Evolutionary conservation across 331 rosid genomes (phyloP).

Genomic region (Acacia concinna): DNA sequence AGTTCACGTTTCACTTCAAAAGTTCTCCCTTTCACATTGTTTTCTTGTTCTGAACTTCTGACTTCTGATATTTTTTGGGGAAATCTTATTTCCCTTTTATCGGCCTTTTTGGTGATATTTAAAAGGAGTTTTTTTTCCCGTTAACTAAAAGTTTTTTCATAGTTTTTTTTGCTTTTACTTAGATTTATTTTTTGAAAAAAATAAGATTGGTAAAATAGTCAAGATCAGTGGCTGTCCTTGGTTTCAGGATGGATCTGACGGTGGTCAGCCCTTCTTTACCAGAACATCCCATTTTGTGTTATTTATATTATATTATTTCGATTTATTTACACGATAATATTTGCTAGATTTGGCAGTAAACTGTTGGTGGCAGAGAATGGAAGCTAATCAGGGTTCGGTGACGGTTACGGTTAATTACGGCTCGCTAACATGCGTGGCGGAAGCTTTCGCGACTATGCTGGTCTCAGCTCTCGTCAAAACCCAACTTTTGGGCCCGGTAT

Average conservation of each 20-base stretch:
- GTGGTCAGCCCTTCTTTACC: neutral
- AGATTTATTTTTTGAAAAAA: neutral
- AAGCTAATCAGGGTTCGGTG: conserved; percentile 39
- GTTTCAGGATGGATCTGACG: conserved; percentile 28
- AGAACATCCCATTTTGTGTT: neutral
- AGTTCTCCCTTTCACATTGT: neutral
- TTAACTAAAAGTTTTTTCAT: neutral
- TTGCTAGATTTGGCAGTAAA: conserved; percentile 29
- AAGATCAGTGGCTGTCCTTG: conserved; percentile 21
- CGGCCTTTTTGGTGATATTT: neutral
- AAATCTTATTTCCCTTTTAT: neutral
- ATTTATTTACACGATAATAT: neutral
- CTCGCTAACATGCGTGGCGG: conserved; percentile 46
- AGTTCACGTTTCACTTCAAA: neutral
- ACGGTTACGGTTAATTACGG: conserved; percentile 36
- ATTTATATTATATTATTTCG: neutral
- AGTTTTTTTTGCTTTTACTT: neutral
- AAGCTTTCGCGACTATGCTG: conserved; percentile 42
- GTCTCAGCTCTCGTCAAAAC: conserved; percentile 46
- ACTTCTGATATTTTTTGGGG: neutral
- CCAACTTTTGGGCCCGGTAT: conserved; percentile 47
- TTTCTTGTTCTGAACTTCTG: neutral
- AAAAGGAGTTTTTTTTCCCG: neutral
- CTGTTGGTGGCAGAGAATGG: conserved; percentile 42
- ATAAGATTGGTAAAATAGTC: neutral